Evolutionary conservation across 768 basidiomycete species (phyloP), one percentile per base, ranked within the genome.

Genomic region (Panaeolus cyanescens): DNA sequence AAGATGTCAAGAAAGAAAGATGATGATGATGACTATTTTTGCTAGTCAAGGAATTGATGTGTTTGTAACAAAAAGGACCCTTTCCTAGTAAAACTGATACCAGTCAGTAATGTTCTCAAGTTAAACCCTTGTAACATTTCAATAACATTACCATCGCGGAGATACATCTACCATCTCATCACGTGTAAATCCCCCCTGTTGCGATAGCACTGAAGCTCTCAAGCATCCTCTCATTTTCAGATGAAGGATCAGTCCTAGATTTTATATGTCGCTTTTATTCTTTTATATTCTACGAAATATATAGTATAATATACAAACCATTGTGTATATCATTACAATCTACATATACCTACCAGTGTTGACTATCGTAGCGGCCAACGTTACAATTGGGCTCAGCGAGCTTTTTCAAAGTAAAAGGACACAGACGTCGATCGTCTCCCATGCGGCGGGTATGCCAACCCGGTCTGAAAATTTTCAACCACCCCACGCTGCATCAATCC

Each of bases 141-240:
- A n/a, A n/a, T n/a, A n/a, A n/a, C 25, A 12, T 22, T 50, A 50
- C 45, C 25, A 50, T 25, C 45, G 39, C 39, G 39, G 39, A 42
- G 33, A 28, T 39, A 32, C 34, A 42, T 39, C 40, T 37, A 58
- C 42, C 37, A 40, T 30, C 39, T 30, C 37, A 40, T 32, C 56
- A 58, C 56, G 56, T 58, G 56, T 20, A 17, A 58, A 13, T 42
- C 22, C 19, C 56, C 56, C 37, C 56, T 58, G 56, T 58, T 58
- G 56, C 56, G 56, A 58, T 58, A 42, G 31, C 39, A n/a, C n/a
- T n/a, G n/a, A n/a, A 58, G 40, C 40, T 36, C 37, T 32, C 28
- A 9, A 3, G 13, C 20, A 8, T 19, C 5, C 19, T 10, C n/a
- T n/a, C n/a, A n/a, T n/a, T n/a, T n/a, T n/a, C n/a, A n/a, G n/a